Percentiles rank a stretch among this genome's conserved stretches.
Conservation (phyloP, 75 land plant species). For the Chamaecyparis obtusa region DNA sequence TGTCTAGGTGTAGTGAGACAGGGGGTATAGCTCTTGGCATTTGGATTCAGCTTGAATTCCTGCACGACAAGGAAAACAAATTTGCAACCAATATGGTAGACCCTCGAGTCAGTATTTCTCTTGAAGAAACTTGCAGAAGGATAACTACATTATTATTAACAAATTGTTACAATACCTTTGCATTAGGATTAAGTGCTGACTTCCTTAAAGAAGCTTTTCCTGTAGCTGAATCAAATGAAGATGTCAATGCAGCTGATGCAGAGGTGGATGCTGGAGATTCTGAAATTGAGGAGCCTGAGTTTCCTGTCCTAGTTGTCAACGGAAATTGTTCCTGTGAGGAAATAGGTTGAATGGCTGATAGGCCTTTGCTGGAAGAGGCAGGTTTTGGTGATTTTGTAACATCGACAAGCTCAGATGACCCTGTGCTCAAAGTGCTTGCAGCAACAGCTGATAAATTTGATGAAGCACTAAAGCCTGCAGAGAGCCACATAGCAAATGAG, state of each 20-base stretch:
- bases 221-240: constrained; percentile 5
- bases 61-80: constrained; percentile 10
- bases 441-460: not conserved
- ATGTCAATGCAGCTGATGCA: constrained; percentile 18
- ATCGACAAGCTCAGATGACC: not conserved
- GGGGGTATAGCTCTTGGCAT: constrained; percentile 55
- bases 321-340: constrained; percentile 2
- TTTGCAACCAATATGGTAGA: not conserved
- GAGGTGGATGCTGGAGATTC: constrained; percentile 18
- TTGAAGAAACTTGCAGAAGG: not conserved
- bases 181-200: constrained; percentile 36
- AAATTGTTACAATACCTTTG: constrained; percentile 24
- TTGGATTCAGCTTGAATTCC: constrained; percentile 63
- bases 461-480: constrained; percentile 1
- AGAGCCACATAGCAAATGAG: not conserved
- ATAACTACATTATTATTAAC: not conserved
- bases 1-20: constrained; percentile 29
- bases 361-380: constrained; percentile 4
- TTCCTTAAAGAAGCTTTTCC: constrained; percentile 16
- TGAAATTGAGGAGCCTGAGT: constrained; percentile 11
- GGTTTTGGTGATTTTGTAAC: not conserved
- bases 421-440: not conserved
- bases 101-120: constrained; percentile 16
- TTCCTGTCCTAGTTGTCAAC: not conserved
- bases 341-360: not conserved